These are phyloP conservation scores for Russula emetica DNA, from an alignment of 768 basidiomycete species.

Conservation along the genomic window DNA sequence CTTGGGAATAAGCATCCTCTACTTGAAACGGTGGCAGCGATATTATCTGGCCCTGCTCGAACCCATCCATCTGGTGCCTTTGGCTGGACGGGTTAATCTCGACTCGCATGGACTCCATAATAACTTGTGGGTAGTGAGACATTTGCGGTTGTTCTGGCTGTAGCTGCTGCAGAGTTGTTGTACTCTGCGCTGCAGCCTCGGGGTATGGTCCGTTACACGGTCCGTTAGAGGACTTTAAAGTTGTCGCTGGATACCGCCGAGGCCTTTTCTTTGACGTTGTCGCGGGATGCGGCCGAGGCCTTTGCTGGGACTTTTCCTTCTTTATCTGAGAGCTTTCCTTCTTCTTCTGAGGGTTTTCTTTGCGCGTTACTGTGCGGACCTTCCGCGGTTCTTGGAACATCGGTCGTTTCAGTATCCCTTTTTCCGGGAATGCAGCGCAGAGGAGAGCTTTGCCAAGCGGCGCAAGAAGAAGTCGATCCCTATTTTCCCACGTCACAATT, in stretches of 20 bases:
- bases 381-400: not conserved
- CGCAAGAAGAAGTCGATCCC: slow-evolving; percentile 11
- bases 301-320: too few relatives aligned
- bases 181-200: not conserved
- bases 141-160: not conserved
- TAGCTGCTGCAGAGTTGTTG: not conserved
- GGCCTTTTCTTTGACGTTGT: not conserved
- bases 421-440: slow-evolving; percentile 6
- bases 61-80: too few relatives aligned
- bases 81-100: too few relatives aligned
- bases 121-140: not conserved
- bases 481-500: not conserved
- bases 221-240: not conserved
- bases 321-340: not conserved
- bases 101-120: not conserved
- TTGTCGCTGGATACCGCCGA: not conserved
- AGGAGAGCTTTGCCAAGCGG: slow-evolving; percentile 1
- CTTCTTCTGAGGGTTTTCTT: not conserved
- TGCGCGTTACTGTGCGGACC: not conserved
- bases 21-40: too few relatives aligned
- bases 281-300: not conserved
- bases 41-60: too few relatives aligned
- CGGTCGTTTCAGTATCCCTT: not conserved
- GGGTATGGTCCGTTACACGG: not conserved
- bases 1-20: too few relatives aligned